Evolutionary conservation across 2,329 filamentous ascomycete species (phyloP).

Genomic region (Colletotrichum abscissum): DNA sequence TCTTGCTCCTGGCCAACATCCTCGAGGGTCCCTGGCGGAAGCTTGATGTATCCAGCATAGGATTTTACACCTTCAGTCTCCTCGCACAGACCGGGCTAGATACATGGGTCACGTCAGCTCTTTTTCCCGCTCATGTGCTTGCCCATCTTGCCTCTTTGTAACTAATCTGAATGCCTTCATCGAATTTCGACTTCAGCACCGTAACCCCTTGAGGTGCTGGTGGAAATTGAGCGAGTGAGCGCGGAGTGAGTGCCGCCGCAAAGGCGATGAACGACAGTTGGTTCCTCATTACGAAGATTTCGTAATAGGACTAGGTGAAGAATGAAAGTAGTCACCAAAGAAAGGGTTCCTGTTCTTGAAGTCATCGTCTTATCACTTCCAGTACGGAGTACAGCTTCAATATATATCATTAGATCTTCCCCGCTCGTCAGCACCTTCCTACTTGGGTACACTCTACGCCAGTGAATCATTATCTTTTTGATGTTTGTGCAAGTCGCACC

Average conservation of each 20-base stretch:
- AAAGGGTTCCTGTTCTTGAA: too few relatives aligned
- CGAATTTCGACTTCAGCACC: constrained; percentile 64
- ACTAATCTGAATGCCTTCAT: constrained; percentile 68
- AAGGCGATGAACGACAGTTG: not conserved
- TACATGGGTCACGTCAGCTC: not conserved
- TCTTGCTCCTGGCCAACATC: constrained; percentile 51
- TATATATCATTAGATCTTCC: not conserved
- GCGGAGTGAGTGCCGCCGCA: constrained; percentile 43
- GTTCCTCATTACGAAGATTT: not conserved
- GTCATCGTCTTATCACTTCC: too few relatives aligned
- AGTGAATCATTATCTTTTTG: not conserved
- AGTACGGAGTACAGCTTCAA: too few relatives aligned
- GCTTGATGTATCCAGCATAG: constrained; percentile 70
- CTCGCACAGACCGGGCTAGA: constrained; percentile 65
- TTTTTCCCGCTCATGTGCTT: not conserved
- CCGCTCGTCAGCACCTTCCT: constrained; percentile 23
- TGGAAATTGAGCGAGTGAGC: constrained; percentile 38
- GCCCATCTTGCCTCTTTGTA: constrained; percentile 62
- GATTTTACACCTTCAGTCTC: constrained; percentile 67
- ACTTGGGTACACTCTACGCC: constrained; percentile 5
- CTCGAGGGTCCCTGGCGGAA: constrained; percentile 51
- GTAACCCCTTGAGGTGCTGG: constrained; percentile 46
- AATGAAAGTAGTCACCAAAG: too few relatives aligned
- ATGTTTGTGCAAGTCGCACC: constrained; percentile 1
- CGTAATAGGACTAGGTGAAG: too few relatives aligned